Base-by-base conservation (phyloP, 768 basidiomycete species). In the Lentinula detonsa region DNA sequence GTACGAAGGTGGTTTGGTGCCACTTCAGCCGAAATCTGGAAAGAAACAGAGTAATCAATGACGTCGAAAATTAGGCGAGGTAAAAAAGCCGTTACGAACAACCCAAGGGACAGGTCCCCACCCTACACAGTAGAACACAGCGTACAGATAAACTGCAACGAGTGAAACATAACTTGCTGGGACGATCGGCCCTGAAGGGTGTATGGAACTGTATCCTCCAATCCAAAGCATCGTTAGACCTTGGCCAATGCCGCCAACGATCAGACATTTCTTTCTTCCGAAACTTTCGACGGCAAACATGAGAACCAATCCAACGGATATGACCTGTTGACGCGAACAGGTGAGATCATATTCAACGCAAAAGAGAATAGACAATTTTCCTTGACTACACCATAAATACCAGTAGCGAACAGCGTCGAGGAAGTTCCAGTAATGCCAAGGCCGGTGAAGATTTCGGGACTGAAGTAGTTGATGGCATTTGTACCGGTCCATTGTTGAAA, bases 391-490 rank as follows among this genome's bases (percentile, higher is more conserved):
- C 43, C 43, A 15, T 59, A 50, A 5, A 59, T 64, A 62, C 83
- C 83, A 5, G 83, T 83, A 3, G 83, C 82, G 42, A 84, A 75
- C 6, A 85, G 71, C 16, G 72, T 75, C 4, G 79, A 69, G 6
- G 65, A 74, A 28, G 72, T 76, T 3, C 78, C 77, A 0, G 70
- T 73, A 23, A 83, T 76, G 2, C 83, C 83, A 15, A 84, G 70
- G 40, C 69, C 69, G 3, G 75, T 75, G 63, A 85, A 84, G 62
- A 84, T 80, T 43, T 75, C 66, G 0, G 83, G 83, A 63, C 78
- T 78, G 61, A 77, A 85, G 64, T 84, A 84, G 65, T 82, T 82
- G 65, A 84, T 80, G 2, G 81, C 75, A 63, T 84, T 83, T 11
- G 80, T 80, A 13, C 83, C 83, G 0, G 79, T 82, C 76, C 80